These are phyloP conservation scores for Rugonectria rugulosa DNA, from an alignment of 2,329 filamentous ascomycete species.

Conservation along the genomic window DNA sequence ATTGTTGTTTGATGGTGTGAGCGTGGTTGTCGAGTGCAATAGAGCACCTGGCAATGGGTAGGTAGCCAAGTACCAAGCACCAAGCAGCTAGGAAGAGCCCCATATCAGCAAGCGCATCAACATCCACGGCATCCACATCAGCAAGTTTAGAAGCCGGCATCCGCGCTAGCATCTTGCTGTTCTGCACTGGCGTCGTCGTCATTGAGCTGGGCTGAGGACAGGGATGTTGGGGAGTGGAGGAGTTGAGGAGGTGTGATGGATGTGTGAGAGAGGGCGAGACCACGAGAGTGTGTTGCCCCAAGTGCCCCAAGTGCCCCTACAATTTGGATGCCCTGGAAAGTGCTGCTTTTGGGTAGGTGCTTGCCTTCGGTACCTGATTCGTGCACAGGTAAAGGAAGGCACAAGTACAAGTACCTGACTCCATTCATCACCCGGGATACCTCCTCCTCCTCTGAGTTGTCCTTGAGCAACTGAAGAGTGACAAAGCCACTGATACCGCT, in stretches of 20 bases:
- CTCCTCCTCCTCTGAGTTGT: no score
- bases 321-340: no score
- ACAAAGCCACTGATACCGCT: background rate
- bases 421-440: no score
- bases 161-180: conserved; percentile 18
- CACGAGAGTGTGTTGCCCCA: no score
- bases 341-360: no score
- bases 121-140: background rate
- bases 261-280: no score
- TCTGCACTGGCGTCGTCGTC: conserved; percentile 20
- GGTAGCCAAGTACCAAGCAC: no score
- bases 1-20: conserved; percentile 15
- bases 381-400: no score
- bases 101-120: background rate
- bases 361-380: no score
- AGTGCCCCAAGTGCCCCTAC: no score
- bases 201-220: conserved; percentile 22
- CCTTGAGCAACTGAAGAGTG: background rate
- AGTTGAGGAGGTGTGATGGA: conserved; percentile 15
- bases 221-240: conserved; percentile 5
- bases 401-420: no score
- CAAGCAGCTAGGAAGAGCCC: conserved; percentile 3
- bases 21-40: conserved; percentile 16
- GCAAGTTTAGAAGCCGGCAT: conserved; percentile 6
- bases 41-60: no score